Percentiles rank a stretch among this genome's conserved stretches.
These are phyloP conservation scores for Fusarium vanettenii DNA, from an alignment of 2,329 filamentous ascomycete species.

Conservation along the genomic window DNA sequence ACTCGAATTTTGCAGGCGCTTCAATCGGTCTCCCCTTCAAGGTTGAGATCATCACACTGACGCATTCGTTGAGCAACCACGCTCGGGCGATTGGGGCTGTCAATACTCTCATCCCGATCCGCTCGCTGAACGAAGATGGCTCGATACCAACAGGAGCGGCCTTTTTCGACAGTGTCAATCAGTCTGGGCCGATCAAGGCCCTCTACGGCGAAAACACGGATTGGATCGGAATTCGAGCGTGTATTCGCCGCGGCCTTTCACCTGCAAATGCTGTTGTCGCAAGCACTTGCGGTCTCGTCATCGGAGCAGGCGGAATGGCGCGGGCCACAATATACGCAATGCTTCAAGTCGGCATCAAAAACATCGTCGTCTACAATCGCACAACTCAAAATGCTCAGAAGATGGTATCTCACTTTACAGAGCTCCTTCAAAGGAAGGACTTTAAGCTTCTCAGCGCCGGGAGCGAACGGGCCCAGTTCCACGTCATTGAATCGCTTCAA, in stretches of 20 bases:
- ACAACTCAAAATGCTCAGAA: slow-evolving; percentile 74
- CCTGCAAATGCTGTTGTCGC: slow-evolving; percentile 75
- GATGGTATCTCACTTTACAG: slow-evolving; percentile 77
- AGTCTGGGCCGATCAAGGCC: slow-evolving; percentile 73
- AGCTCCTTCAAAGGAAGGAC: slow-evolving; percentile 58
- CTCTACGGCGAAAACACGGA: slow-evolving; percentile 85
- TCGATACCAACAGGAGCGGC: slow-evolving; percentile 67
- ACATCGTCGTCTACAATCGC: slow-evolving; percentile 80
- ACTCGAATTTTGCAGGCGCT: slow-evolving; percentile 77
- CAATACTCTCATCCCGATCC: slow-evolving; percentile 80
- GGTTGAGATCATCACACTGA: slow-evolving; percentile 75
- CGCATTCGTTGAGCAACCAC: slow-evolving; percentile 77
- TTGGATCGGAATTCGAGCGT: slow-evolving; percentile 82
- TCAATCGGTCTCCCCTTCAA: slow-evolving; percentile 82
- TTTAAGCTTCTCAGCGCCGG: slow-evolving; percentile 57
- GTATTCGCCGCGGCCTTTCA: slow-evolving; percentile 77
- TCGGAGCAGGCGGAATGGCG: slow-evolving; percentile 81
- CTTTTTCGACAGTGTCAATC: slow-evolving; percentile 64
- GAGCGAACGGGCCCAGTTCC: slow-evolving; percentile 59
- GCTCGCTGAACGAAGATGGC: slow-evolving; percentile 67
- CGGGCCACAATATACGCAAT: slow-evolving; percentile 82
- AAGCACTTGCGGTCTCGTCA: slow-evolving; percentile 66
- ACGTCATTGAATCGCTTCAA: slow-evolving; percentile 68
- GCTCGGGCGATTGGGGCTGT: slow-evolving; percentile 81
- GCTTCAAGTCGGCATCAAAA: slow-evolving; percentile 80